A percentile compares a stretch with the other conserved stretches of the same genome.
Conservation (phyloP, 2,329 filamentous ascomycete species). For the Hymenoscyphus occultus region DNA sequence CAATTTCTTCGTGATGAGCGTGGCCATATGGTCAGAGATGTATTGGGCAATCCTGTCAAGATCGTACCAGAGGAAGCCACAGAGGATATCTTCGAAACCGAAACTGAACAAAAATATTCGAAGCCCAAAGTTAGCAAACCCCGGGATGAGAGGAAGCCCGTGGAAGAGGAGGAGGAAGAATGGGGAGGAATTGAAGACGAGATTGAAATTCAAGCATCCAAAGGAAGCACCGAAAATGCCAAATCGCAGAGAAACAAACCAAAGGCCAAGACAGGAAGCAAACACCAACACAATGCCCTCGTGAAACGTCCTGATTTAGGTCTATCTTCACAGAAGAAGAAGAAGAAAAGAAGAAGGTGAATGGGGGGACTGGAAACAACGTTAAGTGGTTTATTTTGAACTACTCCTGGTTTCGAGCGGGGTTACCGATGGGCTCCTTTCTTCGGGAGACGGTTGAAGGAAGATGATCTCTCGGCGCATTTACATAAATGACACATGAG, state of each 20-base stretch:
- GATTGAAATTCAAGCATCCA: background rate
- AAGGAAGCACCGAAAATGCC: background rate
- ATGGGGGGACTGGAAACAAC: background rate
- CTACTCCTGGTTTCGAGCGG: background rate
- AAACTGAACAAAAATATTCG: background rate
- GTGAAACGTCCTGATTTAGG: conserved; percentile 19
- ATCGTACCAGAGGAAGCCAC: conserved; percentile 16
- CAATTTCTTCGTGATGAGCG: conserved; percentile 46
- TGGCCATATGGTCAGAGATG: conserved; percentile 49
- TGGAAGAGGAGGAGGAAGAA: conserved; percentile 13
- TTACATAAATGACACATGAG: no score
- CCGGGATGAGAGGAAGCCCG: background rate
- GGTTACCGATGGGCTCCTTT: background rate
- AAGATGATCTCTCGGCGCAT: background rate
- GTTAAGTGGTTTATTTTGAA: background rate
- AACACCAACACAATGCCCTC: conserved; percentile 10
- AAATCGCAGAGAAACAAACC: background rate
- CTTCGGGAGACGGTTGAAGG: background rate
- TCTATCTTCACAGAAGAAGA: conserved; percentile 21
- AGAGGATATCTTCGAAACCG: background rate
- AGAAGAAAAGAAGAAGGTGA: conserved; percentile 18
- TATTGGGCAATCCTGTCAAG: conserved; percentile 40
- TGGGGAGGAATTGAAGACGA: conserved; percentile 17
- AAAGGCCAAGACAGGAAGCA: conserved; percentile 7
- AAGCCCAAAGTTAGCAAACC: background rate